Percentiles rank a stretch among this genome's conserved stretches.
phyloP scores from a whole-genome alignment of 768 basidiomycete species.

The Leccinum boreale region DNA sequence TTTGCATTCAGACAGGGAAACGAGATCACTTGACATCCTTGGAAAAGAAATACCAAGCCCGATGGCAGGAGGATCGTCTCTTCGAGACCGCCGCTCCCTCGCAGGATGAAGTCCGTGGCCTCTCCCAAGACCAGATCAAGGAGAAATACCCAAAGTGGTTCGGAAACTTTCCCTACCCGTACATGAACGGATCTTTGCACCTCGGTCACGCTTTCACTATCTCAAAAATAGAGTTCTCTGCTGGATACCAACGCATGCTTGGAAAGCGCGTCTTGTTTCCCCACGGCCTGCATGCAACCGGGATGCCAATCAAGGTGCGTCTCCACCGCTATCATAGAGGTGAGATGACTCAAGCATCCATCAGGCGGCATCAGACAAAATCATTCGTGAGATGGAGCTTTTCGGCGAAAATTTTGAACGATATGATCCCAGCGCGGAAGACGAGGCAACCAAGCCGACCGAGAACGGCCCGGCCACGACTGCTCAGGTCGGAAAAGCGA shows the following conservation, averaged over 20 bases:
- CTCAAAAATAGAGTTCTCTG: conserved; percentile 95
- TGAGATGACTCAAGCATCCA: neutral
- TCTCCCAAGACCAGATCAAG: conserved; percentile 62
- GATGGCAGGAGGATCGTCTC: conserved; percentile 72
- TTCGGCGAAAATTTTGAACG: conserved; percentile 88
- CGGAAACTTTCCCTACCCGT: conserved; percentile 93
- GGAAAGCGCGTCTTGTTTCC: conserved; percentile 95
- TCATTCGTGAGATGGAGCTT: conserved; percentile 94
- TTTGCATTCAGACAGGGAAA: conserved; percentile 73
- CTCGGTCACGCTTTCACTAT: conserved; percentile 98
- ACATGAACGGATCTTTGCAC: conserved; percentile 98
- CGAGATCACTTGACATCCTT: conserved; percentile 82
- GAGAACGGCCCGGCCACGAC: conserved; percentile 39
- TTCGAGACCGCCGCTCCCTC: conserved; percentile 88
- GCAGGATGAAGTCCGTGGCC: conserved; percentile 57
- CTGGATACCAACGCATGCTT: conserved; percentile 92
- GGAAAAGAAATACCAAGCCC: conserved; percentile 80
- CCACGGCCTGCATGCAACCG: conserved; percentile 97
- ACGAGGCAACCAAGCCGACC: conserved; percentile 39
- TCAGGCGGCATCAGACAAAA: conserved; percentile 95
- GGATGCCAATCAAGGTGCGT: conserved; percentile 97
- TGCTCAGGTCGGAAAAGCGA: conserved; percentile 73
- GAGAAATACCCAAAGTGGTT: conserved; percentile 94
- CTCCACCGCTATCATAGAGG: neutral
- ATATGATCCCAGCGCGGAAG: conserved; percentile 43